Base-by-base conservation (phyloP, 2,329 filamentous ascomycete species). In the Alternaria postmessia region DNA sequence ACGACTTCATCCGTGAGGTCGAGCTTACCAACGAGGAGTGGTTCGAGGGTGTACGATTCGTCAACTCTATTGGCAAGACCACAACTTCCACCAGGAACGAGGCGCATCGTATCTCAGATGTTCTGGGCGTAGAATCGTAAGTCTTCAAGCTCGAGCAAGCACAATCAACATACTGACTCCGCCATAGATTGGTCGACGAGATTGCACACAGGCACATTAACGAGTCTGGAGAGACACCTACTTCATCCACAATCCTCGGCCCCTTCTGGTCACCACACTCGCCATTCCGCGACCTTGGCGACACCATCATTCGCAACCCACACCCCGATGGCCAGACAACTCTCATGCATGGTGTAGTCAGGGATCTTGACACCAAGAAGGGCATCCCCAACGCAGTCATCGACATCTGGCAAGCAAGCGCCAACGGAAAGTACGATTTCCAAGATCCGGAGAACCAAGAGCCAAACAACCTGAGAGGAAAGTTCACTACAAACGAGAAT, bases 261-360 rank as follows among this genome's bases (percentile, higher is more conserved):
- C 90, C 90, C 65, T 92, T 93, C 84, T 93, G 90, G 89, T 89
- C 87, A 11, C 89, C 90, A 70, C 84, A 91, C 69, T 88, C 90
- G 1, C 90, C 90, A 32, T 91, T 91, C 86, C 87, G 89, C 46
- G 83, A 88, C 38, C 84, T 87, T 67, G 90, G 90, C 66, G 84
- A 82, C 74, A 84, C 81, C 76, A 89, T 92, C 76, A 88, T 92
- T 72, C 87, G 89, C 75, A 79, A 89, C 76, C 80, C 82, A 38
- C 83, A 87, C 57, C 65, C 68, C 2, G 81, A 87, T 51, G 90
- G 88, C 48, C 82, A 86, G 62, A 80, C 87, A 53, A 86, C 86
- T 53, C 83, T 85, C 68, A 91, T 93, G 87, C 89, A 92, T 82
- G 90, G 90, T 68, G 81, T 84, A 47, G 85, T 93, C 73, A 84